Evolutionary conservation across 306 rosid genomes (phyloP).

Genomic region (Vigna unguiculata): DNA sequence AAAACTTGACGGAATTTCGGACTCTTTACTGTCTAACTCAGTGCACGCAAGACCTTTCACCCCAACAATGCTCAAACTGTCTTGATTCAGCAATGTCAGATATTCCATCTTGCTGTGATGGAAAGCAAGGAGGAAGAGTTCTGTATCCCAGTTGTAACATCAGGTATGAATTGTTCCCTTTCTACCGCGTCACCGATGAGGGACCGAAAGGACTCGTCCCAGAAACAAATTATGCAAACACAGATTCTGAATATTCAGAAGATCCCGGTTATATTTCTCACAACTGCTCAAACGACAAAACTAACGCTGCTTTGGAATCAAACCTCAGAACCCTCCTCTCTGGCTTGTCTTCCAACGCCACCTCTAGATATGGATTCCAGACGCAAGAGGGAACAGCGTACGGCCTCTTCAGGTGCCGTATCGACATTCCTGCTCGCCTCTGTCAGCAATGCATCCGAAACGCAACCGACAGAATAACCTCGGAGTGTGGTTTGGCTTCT

Average conservation of each 20-base stretch:
- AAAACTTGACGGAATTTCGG: background rate
- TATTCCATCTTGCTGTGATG: accelerated
- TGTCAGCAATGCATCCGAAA: background rate
- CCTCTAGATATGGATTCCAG: background rate
- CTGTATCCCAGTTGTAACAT: background rate
- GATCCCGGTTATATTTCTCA: background rate
- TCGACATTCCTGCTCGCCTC: background rate
- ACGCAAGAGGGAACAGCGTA: no score
- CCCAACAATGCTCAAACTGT: background rate
- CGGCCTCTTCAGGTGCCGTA: background rate
- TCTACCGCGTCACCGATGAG: background rate
- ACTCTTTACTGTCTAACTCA: background rate
- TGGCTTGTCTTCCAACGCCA: background rate
- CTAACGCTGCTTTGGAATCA: background rate
- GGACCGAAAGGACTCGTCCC: background rate
- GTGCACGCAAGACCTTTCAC: constrained; percentile 6
- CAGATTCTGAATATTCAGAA: background rate
- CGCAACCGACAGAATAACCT: background rate
- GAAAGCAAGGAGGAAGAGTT: background rate
- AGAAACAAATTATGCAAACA: background rate
- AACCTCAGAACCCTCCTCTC: background rate
- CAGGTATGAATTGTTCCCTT: background rate
- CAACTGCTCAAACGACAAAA: background rate
- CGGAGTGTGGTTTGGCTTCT: background rate
- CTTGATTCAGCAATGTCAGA: background rate